Conservation (phyloP, 768 basidiomycete genomes). For the Leccinum uliginosum region DNA sequence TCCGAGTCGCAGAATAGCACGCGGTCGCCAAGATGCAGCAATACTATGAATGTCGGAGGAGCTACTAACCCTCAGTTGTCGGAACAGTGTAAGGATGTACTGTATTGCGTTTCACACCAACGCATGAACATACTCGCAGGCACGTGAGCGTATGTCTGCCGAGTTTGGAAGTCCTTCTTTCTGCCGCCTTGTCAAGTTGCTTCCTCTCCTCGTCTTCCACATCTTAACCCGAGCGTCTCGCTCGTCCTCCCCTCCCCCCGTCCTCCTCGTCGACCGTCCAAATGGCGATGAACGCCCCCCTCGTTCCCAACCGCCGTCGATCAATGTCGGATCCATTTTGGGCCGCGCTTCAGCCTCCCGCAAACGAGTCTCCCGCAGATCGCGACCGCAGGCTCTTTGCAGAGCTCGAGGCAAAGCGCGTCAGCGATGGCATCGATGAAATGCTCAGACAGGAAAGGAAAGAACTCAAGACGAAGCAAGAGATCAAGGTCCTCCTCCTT, state of each 20-base stretch:
- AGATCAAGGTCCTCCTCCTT: conserved; percentile 73
- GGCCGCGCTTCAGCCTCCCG: conserved; percentile 63
- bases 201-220: conserved; percentile 10
- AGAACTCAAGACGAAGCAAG: conserved; percentile 56
- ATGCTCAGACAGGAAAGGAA: conserved; percentile 64
- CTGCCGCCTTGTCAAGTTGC: conserved; percentile 9
- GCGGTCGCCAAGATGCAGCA: neutral
- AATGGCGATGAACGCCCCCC: conserved; percentile 23
- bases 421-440: conserved; percentile 77
- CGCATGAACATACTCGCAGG: neutral
- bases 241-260: conserved; percentile 2
- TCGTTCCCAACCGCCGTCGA: conserved; percentile 37
- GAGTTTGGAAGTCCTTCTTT: conserved; percentile 26
- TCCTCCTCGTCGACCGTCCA: conserved; percentile 3
- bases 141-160: conserved; percentile 19
- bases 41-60: neutral
- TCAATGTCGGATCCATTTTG: conserved; percentile 68
- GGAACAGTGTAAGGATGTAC: neutral
- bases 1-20: too few species aligned
- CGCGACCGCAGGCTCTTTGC: conserved; percentile 60
- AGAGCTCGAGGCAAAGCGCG: conserved; percentile 67
- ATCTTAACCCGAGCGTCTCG: conserved; percentile 19
- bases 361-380: conserved; percentile 64
- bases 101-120: neutral
- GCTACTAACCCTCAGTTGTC: neutral